Conservation (phyloP, 2,329 filamentous ascomycete genomes). For the Beauveria sp. region DNA sequence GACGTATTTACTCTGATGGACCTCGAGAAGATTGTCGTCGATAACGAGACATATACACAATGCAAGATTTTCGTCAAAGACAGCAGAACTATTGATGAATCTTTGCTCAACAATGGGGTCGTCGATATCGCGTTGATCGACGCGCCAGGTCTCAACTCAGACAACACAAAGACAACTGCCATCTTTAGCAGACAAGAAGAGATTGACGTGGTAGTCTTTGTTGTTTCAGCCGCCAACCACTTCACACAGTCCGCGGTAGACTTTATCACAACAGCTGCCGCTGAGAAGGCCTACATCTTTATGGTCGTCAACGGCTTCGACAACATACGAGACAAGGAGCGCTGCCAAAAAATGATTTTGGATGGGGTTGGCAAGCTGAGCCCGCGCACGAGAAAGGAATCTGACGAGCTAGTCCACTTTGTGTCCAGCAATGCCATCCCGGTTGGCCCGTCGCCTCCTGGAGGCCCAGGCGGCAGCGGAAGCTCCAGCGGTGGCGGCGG, state of each 20-base stretch:
- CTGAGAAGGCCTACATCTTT: constrained; percentile 97
- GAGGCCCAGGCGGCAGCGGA: constrained; percentile 46
- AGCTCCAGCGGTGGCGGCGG: constrained; percentile 48
- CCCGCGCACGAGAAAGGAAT: constrained; percentile 86
- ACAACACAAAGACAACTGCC: constrained; percentile 94
- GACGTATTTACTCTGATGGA: constrained; percentile 73
- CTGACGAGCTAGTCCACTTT: constrained; percentile 88
- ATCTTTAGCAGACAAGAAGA: constrained; percentile 96
- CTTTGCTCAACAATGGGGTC: constrained; percentile 90
- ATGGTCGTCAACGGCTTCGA: constrained; percentile 98
- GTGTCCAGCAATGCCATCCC: constrained; percentile 96
- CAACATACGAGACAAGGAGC: constrained; percentile 81
- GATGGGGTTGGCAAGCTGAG: constrained; percentile 86
- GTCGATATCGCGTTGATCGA: constrained; percentile 98
- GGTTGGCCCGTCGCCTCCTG: constrained; percentile 50
- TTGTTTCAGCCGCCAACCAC: constrained; percentile 94
- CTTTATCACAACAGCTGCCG: constrained; percentile 90
- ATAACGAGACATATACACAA: constrained; percentile 82
- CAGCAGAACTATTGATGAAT: constrained; percentile 80
- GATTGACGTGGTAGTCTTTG: constrained; percentile 97
- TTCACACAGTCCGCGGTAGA: constrained; percentile 97
- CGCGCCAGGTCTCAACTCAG: constrained; percentile 88
- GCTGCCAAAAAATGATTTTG: constrained; percentile 87
- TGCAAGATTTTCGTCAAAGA: constrained; percentile 98
- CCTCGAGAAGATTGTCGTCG: constrained; percentile 80